Evolutionary conservation across 306 rosid genomes (phyloP).

Genomic region (Prunus kanzakura): DNA sequence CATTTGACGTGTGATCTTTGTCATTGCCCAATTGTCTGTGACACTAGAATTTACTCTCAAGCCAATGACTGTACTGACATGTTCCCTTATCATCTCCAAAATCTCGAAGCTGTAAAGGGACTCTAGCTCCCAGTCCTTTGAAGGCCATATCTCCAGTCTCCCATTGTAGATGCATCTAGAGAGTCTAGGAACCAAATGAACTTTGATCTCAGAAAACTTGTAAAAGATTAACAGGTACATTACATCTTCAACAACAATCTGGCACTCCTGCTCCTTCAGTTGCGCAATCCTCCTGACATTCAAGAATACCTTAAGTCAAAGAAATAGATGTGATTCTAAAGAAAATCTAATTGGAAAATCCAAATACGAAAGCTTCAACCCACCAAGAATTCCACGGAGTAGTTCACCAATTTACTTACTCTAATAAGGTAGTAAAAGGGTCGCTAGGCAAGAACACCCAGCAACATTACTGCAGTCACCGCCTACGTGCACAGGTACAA

Average conservation of each 20-base stretch:
- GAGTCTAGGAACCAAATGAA: conserved; percentile 77
- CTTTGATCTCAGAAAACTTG: conserved; percentile 87
- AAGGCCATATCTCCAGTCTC: conserved; percentile 85
- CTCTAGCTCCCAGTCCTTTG: conserved; percentile 94
- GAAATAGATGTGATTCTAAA: conserved; percentile 1
- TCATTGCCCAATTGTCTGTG: conserved; percentile 80
- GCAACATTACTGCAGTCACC: conserved; percentile 20
- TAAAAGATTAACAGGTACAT: conserved; percentile 70
- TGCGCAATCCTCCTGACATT: conserved; percentile 87
- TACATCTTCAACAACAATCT: conserved; percentile 77
- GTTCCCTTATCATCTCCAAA: conserved; percentile 81
- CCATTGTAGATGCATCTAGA: conserved; percentile 80
- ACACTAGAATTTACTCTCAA: conserved; percentile 81
- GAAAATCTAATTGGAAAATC: conserved; percentile 5
- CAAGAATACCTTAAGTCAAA: conserved; percentile 38
- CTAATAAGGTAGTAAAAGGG: conserved; percentile 25
- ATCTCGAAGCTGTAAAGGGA: conserved; percentile 69
- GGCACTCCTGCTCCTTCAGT: conserved; percentile 78
- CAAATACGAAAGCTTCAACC: conserved; percentile 10
- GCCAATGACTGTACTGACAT: conserved; percentile 67
- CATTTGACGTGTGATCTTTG: conserved; percentile 47
- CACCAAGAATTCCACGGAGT: conserved; percentile 27
- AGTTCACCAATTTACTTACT: conserved; percentile 23
- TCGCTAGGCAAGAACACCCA: conserved; percentile 29
- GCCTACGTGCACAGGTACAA: conserved; percentile 20